Conservation (phyloP, 164 flowering plant genomes). For the Akebia trifoliata region DNA sequence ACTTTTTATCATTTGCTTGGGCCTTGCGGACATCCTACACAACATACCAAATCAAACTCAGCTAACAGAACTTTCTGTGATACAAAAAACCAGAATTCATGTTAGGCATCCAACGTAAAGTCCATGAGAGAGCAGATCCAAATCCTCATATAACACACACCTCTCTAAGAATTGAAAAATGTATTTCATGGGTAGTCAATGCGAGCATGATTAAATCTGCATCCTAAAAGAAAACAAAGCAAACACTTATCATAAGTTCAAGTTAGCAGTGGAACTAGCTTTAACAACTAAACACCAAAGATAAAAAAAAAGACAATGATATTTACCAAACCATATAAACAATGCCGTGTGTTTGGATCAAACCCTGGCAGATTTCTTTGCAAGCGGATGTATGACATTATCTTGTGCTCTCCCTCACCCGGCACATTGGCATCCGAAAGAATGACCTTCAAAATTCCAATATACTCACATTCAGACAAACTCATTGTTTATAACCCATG, state of each 20-base stretch:
- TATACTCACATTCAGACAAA: background rate
- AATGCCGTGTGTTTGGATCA: slow-evolving; percentile 67
- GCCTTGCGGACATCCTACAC: slow-evolving; percentile 9
- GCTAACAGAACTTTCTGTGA: background rate
- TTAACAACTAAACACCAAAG: background rate
- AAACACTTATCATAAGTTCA: slow-evolving; percentile 2
- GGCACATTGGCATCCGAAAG: slow-evolving; percentile 68
- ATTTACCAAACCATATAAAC: slow-evolving; percentile 63
- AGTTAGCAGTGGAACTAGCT: background rate
- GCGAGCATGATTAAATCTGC: slow-evolving; percentile 71
- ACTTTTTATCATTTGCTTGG: background rate
- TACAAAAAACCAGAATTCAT: background rate
- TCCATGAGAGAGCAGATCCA: too few relatives aligned
- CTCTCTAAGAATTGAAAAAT: slow-evolving; percentile 68
- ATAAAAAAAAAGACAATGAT: background rate
- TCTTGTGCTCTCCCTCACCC: slow-evolving; percentile 76
- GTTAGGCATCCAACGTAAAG: background rate
- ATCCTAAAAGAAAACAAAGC: slow-evolving; percentile 34
- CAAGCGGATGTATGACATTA: slow-evolving; percentile 51
- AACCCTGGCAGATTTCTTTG: slow-evolving; percentile 51
- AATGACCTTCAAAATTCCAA: slow-evolving; percentile 36
- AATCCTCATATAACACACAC: slow-evolving; percentile 19
- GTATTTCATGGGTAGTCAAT: slow-evolving; percentile 62
- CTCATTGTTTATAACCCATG: too few relatives aligned
- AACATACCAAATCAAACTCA: slow-evolving; percentile 8